phyloP scores from a whole-genome alignment of 768 basidiomycete species.

The Lentinula sp. region DNA sequence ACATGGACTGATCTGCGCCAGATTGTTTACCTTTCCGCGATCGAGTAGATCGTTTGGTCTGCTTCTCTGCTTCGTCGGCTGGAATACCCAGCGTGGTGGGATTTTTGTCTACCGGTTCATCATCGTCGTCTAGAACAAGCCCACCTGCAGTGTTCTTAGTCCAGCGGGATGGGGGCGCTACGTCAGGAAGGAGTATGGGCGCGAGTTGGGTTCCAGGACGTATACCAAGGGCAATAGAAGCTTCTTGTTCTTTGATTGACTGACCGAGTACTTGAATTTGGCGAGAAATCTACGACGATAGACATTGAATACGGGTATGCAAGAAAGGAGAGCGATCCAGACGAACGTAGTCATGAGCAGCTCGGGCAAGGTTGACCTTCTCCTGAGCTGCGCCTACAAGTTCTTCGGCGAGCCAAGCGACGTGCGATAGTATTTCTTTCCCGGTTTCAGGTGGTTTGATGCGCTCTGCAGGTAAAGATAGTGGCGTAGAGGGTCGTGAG shows the following conservation, averaged over 20 bases:
- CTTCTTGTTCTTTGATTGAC: slow-evolving; percentile 58
- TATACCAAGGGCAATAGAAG: slow-evolving; percentile 44
- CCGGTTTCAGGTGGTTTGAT: slow-evolving; percentile 28
- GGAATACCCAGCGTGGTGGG: slow-evolving; percentile 5
- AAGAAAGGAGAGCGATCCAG: not conserved
- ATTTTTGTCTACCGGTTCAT: slow-evolving; percentile 11
- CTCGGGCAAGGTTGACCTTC: slow-evolving; percentile 69
- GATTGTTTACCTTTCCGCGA: slow-evolving; percentile 13
- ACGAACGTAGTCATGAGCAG: slow-evolving; percentile 65
- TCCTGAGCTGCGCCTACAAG: slow-evolving; percentile 63
- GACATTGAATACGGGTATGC: not conserved
- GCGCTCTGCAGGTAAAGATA: slow-evolving; percentile 18
- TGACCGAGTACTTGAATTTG: slow-evolving; percentile 76
- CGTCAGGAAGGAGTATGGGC: slow-evolving; percentile 55
- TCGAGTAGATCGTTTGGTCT: slow-evolving; percentile 5
- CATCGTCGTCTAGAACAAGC: slow-evolving; percentile 23
- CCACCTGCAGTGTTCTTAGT: not conserved
- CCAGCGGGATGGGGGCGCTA: slow-evolving; percentile 36
- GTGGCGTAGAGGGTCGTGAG: slow-evolving; percentile 4
- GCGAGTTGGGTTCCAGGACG: slow-evolving; percentile 42
- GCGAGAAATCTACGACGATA: slow-evolving; percentile 55
- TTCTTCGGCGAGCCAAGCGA: slow-evolving; percentile 57
- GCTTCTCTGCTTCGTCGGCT: slow-evolving; percentile 3
- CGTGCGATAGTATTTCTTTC: slow-evolving; percentile 46
- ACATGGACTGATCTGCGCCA: slow-evolving; percentile 13